Conservation (phyloP, 805 yeast species). For the Candida wancherniae region DNA sequence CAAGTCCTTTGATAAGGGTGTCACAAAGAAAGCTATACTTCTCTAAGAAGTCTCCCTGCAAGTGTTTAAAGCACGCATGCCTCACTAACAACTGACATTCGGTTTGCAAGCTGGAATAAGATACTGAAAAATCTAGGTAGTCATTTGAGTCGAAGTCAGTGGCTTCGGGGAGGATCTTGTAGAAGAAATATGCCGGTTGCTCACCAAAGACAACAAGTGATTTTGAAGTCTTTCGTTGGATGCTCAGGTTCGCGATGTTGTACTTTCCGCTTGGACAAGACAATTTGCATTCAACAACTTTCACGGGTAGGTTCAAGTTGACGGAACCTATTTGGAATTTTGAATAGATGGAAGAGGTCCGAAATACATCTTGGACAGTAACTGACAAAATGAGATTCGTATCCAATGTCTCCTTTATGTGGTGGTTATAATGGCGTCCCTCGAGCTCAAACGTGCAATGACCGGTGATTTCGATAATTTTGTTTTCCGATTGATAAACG, state of each 20-base stretch:
- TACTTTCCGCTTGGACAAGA: constrained; percentile 24
- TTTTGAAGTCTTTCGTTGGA: constrained; percentile 16
- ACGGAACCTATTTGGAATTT: constrained; percentile 67
- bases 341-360: constrained; percentile 50
- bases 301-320: constrained; percentile 45
- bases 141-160: constrained; percentile 25
- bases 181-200: constrained; percentile 65
- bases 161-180: constrained; percentile 37
- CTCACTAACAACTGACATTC: constrained; percentile 35
- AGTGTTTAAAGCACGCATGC: constrained; percentile 1
- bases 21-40: constrained; percentile 19
- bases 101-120: constrained; percentile 42
- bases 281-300: constrained; percentile 44
- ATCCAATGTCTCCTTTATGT: constrained; percentile 38
- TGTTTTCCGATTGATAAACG: constrained; percentile 25
- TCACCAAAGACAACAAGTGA: constrained; percentile 55
- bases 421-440: constrained; percentile 18
- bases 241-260: constrained; percentile 16
- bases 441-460: constrained; percentile 19
- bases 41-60: constrained; percentile 8
- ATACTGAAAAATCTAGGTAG: constrained; percentile 38
- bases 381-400: constrained; percentile 61
- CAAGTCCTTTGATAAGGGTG: constrained; percentile 15
- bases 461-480: constrained; percentile 20
- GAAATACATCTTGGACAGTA: constrained; percentile 76